These are phyloP conservation scores for Leccinum fallax DNA, from an alignment of 1,284 basidiomycete species.

Conservation along the genomic window DNA sequence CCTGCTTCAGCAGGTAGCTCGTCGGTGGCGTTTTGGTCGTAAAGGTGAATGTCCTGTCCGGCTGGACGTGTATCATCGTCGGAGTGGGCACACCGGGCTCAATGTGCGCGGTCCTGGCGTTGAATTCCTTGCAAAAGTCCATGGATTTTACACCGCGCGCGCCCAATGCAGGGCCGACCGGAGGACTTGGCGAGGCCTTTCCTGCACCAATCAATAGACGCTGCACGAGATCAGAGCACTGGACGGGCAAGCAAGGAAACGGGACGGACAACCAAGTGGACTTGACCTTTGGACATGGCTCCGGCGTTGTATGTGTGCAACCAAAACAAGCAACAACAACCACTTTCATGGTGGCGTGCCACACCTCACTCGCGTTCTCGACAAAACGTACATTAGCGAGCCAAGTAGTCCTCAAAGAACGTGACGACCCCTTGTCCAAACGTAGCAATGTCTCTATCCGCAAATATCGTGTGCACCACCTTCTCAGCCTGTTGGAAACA, in stretches of 20 bases:
- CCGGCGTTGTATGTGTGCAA: slow-evolving; percentile 1
- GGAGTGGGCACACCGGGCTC: slow-evolving; percentile 88
- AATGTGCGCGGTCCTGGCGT: slow-evolving; percentile 88
- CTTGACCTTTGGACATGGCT: slow-evolving; percentile 38
- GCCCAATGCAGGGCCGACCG: slow-evolving; percentile 96
- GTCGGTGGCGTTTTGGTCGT: slow-evolving; percentile 89
- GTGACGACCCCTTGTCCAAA: slow-evolving; percentile 44
- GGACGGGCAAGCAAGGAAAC: slow-evolving; percentile 5
- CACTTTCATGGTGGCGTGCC: slow-evolving; percentile 12
- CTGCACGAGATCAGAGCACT: slow-evolving; percentile 35
- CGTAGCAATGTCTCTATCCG: slow-evolving; percentile 42
- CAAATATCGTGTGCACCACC: slow-evolving; percentile 47
- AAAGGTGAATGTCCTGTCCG: slow-evolving; percentile 96
- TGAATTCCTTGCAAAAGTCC: slow-evolving; percentile 99
- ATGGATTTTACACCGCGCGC: slow-evolving; percentile 99
- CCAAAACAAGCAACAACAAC: slow-evolving; percentile 28
- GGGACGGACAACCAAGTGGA: slow-evolving; percentile 35
- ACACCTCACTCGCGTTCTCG: neutral
- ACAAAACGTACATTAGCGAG: slow-evolving; percentile 12
- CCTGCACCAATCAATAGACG: slow-evolving; percentile 91
- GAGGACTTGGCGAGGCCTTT: slow-evolving; percentile 95
- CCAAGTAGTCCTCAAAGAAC: slow-evolving; percentile 41
- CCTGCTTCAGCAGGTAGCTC: slow-evolving; percentile 92
- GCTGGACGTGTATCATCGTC: slow-evolving; percentile 89
- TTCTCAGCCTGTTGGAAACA: slow-evolving; percentile 37